These are phyloP conservation scores for Starmerella bacillaris DNA, from an alignment of 805 yeast species.

Conservation along the genomic window DNA sequence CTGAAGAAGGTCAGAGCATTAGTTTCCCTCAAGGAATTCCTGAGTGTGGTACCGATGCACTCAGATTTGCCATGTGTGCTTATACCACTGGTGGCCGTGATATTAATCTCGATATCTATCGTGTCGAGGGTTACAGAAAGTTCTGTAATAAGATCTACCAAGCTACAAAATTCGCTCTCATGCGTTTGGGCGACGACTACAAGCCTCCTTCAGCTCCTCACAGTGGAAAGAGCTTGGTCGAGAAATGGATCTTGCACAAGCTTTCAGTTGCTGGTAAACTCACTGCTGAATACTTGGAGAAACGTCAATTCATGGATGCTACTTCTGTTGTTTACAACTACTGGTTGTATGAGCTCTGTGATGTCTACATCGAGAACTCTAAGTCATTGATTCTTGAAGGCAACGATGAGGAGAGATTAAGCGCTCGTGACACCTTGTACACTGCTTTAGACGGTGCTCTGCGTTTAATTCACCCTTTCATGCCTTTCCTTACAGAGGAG, in stretches of 20 bases:
- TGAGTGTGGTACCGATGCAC: constrained; percentile 97
- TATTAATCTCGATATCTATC: constrained; percentile 82
- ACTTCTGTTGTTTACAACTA: constrained; percentile 77
- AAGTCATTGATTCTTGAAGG: constrained; percentile 87
- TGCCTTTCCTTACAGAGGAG: constrained; percentile 95
- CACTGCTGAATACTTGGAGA: constrained; percentile 51
- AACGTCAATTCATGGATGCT: constrained; percentile 74
- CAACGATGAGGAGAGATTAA: constrained; percentile 58
- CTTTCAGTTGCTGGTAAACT: constrained; percentile 50
- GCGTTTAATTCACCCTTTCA: constrained; percentile 87
- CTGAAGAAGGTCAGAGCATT: constrained; percentile 68
- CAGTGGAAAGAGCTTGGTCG: constrained; percentile 79
- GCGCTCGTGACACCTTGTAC: constrained; percentile 88
- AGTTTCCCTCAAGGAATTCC: constrained; percentile 96
- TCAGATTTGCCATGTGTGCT: constrained; percentile 95
- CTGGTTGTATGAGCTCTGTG: constrained; percentile 91
- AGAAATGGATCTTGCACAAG: constrained; percentile 89
- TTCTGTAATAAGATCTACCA: constrained; percentile 99
- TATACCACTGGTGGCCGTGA: constrained; percentile 98
- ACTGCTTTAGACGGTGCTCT: constrained; percentile 83
- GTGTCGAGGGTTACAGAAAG: constrained; percentile 98
- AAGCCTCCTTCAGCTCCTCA: constrained; percentile 49
- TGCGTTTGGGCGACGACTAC: constrained; percentile 81
- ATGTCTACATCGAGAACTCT: constrained; percentile 94
- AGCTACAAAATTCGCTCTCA: constrained; percentile 90